phyloP scores from a whole-genome alignment of 2,329 filamentous ascomycete genomes.

The Penicillium crustosum region DNA sequence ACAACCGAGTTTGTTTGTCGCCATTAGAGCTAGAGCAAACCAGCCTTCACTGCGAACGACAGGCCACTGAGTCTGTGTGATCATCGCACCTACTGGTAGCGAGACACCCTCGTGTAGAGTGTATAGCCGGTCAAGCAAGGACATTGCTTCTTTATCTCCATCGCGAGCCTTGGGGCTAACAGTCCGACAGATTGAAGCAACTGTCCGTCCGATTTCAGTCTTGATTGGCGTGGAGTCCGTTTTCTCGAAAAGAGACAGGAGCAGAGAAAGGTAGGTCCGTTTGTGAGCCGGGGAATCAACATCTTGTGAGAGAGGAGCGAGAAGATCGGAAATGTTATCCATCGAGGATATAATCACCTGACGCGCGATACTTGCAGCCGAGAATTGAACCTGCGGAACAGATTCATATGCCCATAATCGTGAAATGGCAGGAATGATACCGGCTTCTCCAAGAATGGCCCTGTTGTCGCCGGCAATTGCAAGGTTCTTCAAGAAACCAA shows the following conservation, averaged over 20 bases:
- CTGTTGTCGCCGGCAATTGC: constrained; percentile 47
- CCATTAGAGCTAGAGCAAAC: constrained; percentile 51
- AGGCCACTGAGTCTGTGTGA: constrained; percentile 49
- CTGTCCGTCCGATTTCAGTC: constrained; percentile 49
- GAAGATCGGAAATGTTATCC: constrained; percentile 39
- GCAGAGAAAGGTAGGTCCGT: constrained; percentile 42
- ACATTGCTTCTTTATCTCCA: constrained; percentile 21
- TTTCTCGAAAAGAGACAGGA: constrained; percentile 44
- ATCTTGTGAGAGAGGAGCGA: constrained; percentile 33
- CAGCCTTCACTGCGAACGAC: constrained; percentile 51
- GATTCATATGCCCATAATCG: constrained; percentile 44
- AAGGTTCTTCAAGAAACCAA: constrained; percentile 51
- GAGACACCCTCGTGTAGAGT: constrained; percentile 38
- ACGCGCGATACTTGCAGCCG: constrained; percentile 43
- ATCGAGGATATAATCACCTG: constrained; percentile 41
- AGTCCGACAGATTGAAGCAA: constrained; percentile 48
- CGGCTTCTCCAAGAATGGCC: constrained; percentile 38
- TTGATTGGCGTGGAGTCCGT: constrained; percentile 47
- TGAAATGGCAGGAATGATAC: constrained; percentile 41
- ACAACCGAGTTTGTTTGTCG: constrained; percentile 36
- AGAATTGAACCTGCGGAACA: constrained; percentile 47
- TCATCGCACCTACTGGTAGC: constrained; percentile 45
- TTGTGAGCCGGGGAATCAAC: constrained; percentile 29
- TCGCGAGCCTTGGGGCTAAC: constrained; percentile 33
- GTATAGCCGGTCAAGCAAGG: constrained; percentile 37